Conservation (phyloP, 1,284 basidiomycete genomes). For the Coriolopsis trogii region DNA sequence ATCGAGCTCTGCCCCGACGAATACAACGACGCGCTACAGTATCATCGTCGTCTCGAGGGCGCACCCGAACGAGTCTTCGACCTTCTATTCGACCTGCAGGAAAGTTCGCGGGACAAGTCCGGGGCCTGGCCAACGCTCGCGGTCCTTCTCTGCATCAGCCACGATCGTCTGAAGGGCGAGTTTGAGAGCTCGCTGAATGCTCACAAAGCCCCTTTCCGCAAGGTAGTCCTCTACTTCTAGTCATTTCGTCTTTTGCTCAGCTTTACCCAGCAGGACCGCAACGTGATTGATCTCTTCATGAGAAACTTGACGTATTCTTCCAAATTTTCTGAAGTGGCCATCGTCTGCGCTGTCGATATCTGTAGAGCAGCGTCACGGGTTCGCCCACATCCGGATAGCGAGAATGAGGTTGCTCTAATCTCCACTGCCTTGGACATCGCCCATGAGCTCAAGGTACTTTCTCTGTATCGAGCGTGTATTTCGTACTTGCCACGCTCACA, state of each 20-base stretch:
- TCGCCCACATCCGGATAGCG: conserved; percentile 50
- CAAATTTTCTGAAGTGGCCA: conserved; percentile 63
- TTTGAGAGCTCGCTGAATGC: conserved; percentile 45
- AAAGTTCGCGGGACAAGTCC: conserved; percentile 52
- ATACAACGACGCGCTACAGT: conserved; percentile 73
- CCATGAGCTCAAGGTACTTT: conserved; percentile 81
- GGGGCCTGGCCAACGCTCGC: conserved; percentile 84
- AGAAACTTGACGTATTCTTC: conserved; percentile 52
- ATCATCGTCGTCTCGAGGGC: conserved; percentile 72
- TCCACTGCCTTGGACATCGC: conserved; percentile 74
- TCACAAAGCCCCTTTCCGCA: conserved; percentile 30
- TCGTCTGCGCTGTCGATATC: conserved; percentile 81
- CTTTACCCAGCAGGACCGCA: conserved; percentile 32
- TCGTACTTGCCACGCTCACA: not conserved
- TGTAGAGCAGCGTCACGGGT: conserved; percentile 80
- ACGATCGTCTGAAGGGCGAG: conserved; percentile 70
- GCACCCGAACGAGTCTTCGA: conserved; percentile 86
- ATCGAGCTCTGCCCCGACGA: conserved; percentile 83
- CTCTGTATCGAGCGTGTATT: too few relatives aligned
- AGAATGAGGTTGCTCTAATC: conserved; percentile 66
- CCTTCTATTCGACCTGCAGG: conserved; percentile 62
- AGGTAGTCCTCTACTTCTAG: too few relatives aligned
- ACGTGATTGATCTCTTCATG: conserved; percentile 60
- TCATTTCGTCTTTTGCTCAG: too few relatives aligned
- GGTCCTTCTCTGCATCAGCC: conserved; percentile 76